These are phyloP conservation scores for Ganoderma lingzhi DNA, from an alignment of 1,284 basidiomycete species.

Conservation along the genomic window DNA sequence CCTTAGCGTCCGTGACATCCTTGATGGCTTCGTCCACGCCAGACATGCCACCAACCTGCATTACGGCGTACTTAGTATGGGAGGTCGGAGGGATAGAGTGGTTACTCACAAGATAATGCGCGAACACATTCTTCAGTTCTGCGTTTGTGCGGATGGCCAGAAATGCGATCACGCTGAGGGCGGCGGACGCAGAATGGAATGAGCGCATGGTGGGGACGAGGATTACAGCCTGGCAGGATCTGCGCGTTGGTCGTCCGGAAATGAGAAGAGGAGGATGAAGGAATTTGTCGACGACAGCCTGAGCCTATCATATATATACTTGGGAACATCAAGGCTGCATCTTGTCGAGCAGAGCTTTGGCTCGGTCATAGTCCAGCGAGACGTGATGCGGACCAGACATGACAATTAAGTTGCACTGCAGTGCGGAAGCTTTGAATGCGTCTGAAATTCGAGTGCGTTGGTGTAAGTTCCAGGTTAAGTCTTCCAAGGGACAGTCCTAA, in stretches of 20 bases:
- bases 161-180: slow-evolving; percentile 13
- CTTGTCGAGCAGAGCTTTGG: too few relatives aligned
- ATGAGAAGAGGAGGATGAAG: background rate
- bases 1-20: slow-evolving; percentile 26
- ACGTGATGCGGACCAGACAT: too few relatives aligned
- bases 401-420: too few relatives aligned
- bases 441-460: too few relatives aligned
- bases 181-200: slow-evolving; percentile 2
- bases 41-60: slow-evolving; percentile 24
- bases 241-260: background rate
- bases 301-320: background rate
- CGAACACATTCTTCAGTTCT: slow-evolving; percentile 27
- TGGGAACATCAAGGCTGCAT: background rate
- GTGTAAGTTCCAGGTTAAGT: too few relatives aligned
- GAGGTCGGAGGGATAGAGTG: background rate
- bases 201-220: slow-evolving; percentile 12
- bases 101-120: slow-evolving; percentile 23
- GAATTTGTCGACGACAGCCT: background rate
- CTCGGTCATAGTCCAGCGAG: too few relatives aligned
- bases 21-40: slow-evolving; percentile 22
- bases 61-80: background rate
- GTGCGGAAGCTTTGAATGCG: too few relatives aligned
- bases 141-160: slow-evolving; percentile 16
- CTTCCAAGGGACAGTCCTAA: too few relatives aligned
- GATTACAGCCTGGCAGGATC: background rate